Base-by-base conservation (phyloP, 2,329 filamentous ascomycete species). In the Cercospora sp. region DNA sequence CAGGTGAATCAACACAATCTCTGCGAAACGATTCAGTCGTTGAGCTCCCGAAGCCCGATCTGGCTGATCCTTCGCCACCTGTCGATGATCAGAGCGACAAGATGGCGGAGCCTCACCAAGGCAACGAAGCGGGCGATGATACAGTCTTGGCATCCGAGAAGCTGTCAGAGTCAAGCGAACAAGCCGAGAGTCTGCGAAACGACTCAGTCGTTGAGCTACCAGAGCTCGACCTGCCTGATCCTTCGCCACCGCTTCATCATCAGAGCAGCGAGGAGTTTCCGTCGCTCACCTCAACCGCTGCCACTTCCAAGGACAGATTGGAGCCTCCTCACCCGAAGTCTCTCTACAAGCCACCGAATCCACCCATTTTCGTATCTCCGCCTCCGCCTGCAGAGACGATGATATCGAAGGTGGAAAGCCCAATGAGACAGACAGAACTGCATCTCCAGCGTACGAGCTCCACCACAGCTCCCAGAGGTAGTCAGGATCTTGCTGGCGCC, bases 241-340 rank as follows among this genome's bases (percentile, higher is more conserved):
- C 12, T n/a, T n/a, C 48, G 12, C 23, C 5, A 16, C 1, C 12
- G 1, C 2, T n/a, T 0, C 1, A 3, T 16, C 13, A 30, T 5
- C 23, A 30, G 23, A 55, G 16, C 5, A 16, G 3, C 5, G 6
- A 28, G 5, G 48, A 28, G 9, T 55, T 55, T 6, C 48, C 48
- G 3, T 55, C 48, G 10, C 48, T 55, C 23, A 5, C 48, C 2
- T n/a, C 48, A 3, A 0, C 13, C 13, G 23, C 48, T 13, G 3
- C 1, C 48, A 8, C 23, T 28, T 1, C 13, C 12, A 55, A 55
- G 23, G 12, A 28, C 23, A 16, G 3, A 23, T 55, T 3, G 12
- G 26, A 42, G 16, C 1, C 23, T 28, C 23, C 48, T 55, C 48
- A 55, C 48, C 48, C 48, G 12, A 55, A 55, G 16, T 55, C 48